phyloP scores from a whole-genome alignment of 73 alveolate species.

The Paramecium bursaria region DNA sequence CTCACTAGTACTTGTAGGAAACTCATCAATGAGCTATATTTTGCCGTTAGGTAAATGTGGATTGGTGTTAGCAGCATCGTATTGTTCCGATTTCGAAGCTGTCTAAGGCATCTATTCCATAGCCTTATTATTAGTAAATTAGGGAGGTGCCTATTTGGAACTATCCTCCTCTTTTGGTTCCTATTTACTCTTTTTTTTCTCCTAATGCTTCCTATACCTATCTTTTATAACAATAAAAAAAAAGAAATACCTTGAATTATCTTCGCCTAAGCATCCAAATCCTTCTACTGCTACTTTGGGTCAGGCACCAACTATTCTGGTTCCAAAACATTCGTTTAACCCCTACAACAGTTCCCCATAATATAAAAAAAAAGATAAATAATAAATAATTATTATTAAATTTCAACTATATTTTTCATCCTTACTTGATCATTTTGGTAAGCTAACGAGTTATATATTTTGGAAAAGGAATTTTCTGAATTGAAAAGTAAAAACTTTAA shows the following conservation, averaged over 20 bases:
- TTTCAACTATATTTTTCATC: too few relatives aligned
- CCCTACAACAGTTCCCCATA: conserved; percentile 46
- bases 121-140: not conserved
- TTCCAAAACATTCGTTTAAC: not conserved
- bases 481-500: too few relatives aligned
- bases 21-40: not conserved
- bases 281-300: not conserved
- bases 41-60: conserved; percentile 29
- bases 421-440: too few relatives aligned
- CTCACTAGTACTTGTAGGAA: conserved; percentile 11
- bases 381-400: too few relatives aligned
- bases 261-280: conserved; percentile 15
- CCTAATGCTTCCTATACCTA: conserved; percentile 18
- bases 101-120: not conserved
- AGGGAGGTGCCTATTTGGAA: not conserved
- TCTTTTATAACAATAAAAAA: not conserved
- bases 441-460: too few relatives aligned
- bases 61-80: too few relatives aligned
- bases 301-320: not conserved
- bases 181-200: conserved; percentile 22
- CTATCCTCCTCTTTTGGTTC: not conserved
- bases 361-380: too few relatives aligned
- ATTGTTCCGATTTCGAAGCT: too few relatives aligned
- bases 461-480: too few relatives aligned
- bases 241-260: conserved; percentile 13